Evolutionary conservation across 768 basidiomycete species (phyloP).

Genomic region (Termitomyces sp.): DNA sequence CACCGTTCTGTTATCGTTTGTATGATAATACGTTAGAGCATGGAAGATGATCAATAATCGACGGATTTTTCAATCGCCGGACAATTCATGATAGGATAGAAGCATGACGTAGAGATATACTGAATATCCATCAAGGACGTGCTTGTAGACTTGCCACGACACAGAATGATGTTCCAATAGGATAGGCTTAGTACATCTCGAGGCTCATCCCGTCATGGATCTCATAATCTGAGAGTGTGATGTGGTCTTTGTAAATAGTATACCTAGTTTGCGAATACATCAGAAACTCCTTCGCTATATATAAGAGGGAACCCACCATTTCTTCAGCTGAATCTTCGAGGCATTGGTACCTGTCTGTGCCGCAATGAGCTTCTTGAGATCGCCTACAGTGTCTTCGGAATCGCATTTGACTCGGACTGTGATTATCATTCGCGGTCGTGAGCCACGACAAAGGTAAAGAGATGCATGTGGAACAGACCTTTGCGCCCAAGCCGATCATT

Average conservation of each 20-base stretch:
- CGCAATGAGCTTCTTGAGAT: constrained; percentile 94
- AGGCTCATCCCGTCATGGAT: constrained; percentile 92
- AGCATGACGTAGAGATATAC: background rate
- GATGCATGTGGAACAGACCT: constrained; percentile 46
- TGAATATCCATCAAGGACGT: background rate
- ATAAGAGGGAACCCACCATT: constrained; percentile 63
- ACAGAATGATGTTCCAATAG: background rate
- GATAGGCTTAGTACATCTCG: constrained; percentile 74
- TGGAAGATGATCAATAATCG: background rate
- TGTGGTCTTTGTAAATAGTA: constrained; percentile 94
- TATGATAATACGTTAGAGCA: background rate
- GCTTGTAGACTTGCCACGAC: background rate
- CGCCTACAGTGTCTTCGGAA: constrained; percentile 94
- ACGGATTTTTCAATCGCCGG: background rate
- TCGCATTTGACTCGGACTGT: constrained; percentile 94
- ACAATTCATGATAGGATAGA: background rate
- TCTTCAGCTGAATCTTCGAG: constrained; percentile 90
- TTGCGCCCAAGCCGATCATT: constrained; percentile 95
- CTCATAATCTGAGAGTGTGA: constrained; percentile 89
- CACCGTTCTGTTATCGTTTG: background rate
- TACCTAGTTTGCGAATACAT: constrained; percentile 54
- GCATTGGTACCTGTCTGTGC: constrained; percentile 91
- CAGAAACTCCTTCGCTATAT: background rate
- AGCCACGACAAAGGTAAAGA: constrained; percentile 2
- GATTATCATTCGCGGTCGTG: background rate